A percentile compares a stretch with the other conserved stretches of the same genome.
Evolutionary conservation across 2,329 filamentous ascomycete genomes (phyloP).

Genomic region (Pyricularia sp.): DNA sequence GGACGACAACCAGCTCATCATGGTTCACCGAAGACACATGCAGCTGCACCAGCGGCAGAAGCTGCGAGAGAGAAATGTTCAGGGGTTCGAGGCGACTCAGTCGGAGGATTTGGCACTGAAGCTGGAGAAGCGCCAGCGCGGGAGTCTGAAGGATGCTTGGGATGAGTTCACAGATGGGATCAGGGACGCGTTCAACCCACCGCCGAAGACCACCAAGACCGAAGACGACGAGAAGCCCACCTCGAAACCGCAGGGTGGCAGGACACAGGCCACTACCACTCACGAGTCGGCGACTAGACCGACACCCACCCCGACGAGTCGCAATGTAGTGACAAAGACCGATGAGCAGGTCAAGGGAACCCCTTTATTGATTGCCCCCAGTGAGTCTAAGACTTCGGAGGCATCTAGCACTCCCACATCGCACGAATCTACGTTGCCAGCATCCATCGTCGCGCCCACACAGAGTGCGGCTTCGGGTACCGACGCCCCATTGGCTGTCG

Average conservation of each 20-base stretch:
- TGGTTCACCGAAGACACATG: conserved; percentile 3
- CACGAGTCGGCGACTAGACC: neutral
- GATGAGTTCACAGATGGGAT: conserved; percentile 11
- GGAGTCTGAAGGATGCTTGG: conserved; percentile 8
- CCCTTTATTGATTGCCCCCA: neutral
- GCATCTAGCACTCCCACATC: neutral
- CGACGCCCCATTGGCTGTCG: neutral
- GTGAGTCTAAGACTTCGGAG: neutral
- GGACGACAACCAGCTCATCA: neutral
- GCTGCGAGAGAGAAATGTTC: neutral
- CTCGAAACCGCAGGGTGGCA: neutral
- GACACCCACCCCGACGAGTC: neutral
- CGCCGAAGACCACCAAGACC: neutral
- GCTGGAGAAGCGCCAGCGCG: conserved; percentile 1
- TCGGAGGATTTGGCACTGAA: neutral
- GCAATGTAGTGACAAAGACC: neutral
- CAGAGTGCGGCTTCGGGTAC: neutral
- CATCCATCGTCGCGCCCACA: neutral
- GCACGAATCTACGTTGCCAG: neutral
- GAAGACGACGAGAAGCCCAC: conserved; percentile 4
- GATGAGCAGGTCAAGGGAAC: neutral
- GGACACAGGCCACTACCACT: conserved; percentile 5
- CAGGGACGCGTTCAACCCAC: conserved; percentile 8
- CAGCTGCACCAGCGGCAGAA: conserved; percentile 1
- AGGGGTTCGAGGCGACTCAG: neutral